phyloP scores from a whole-genome alignment of 129 eudicot species.

The Glebionis coronaria region DNA sequence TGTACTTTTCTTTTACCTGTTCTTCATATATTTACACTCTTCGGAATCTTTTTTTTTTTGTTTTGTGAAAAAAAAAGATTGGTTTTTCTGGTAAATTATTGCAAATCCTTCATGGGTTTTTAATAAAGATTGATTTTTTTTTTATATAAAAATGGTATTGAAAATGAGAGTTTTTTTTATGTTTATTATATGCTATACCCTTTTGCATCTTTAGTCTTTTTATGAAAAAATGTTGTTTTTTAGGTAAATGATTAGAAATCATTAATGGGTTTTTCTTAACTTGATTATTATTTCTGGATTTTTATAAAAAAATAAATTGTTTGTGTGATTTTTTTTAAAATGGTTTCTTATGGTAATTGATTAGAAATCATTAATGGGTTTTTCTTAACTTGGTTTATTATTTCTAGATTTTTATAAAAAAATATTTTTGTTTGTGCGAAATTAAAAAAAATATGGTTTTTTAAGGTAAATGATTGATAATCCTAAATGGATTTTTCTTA shows the following conservation, averaged over 20 bases:
- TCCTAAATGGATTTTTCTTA: no score
- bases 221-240: conserved; percentile 2
- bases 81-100: not conserved
- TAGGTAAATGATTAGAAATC: not conserved
- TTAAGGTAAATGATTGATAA: not conserved
- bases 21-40: conserved; percentile 2
- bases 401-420: not conserved
- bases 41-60: not conserved
- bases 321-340: not conserved
- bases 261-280: no score
- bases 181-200: no score
- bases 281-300: no score
- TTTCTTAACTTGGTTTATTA: not conserved
- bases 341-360: not conserved
- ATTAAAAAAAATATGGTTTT: no score
- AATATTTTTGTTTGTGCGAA: not conserved
- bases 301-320: no score
- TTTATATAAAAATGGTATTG: no score
- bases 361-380: conserved; percentile 8
- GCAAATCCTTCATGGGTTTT: conserved; percentile 1
- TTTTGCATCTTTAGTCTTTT: no score
- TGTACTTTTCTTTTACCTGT: not conserved
- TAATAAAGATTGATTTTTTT: not conserved
- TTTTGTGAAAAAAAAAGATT: not conserved
- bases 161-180: no score